Evolutionary conservation across 306 rosid genomes (phyloP).

Genomic region (Urtica urens): DNA sequence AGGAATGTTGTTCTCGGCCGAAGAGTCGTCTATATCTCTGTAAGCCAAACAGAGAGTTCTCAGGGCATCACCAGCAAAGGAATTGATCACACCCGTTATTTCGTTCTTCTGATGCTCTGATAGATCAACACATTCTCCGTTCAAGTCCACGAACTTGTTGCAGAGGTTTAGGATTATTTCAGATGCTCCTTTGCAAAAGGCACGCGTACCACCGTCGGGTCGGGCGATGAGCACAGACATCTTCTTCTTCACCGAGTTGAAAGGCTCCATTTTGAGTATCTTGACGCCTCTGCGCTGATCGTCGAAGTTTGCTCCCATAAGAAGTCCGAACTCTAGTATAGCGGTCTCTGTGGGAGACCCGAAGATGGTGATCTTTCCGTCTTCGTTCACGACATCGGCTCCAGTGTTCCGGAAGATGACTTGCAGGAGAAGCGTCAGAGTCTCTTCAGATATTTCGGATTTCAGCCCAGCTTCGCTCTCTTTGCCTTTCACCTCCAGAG

Average conservation of each 20-base stretch:
- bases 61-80: conserved; percentile 76
- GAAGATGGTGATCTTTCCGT: conserved; percentile 48
- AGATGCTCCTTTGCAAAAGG: conserved; percentile 95
- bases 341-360: conserved; percentile 97
- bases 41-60: conserved; percentile 89
- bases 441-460: conserved; percentile 41
- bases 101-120: conserved; percentile 29
- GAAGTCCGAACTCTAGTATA: conserved; percentile 60
- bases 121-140: conserved; percentile 52
- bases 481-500: conserved; percentile 29
- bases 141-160: conserved; percentile 43
- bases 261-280: conserved; percentile 76
- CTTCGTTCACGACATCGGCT: conserved; percentile 58
- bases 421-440: conserved; percentile 42
- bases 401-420: conserved; percentile 76
- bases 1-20: conserved; percentile 31
- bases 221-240: conserved; percentile 79
- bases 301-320: conserved; percentile 58
- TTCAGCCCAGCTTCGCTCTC: conserved; percentile 36
- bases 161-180: conserved; percentile 71
- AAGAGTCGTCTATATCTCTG: conserved; percentile 38
- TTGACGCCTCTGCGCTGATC: conserved; percentile 31
- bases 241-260: conserved; percentile 81
- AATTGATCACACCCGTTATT: conserved; percentile 44
- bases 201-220: conserved; percentile 50